Evolutionary conservation across 192 early-diverging fungal species (phyloP).

Genomic region (Dissophora ornata): DNA sequence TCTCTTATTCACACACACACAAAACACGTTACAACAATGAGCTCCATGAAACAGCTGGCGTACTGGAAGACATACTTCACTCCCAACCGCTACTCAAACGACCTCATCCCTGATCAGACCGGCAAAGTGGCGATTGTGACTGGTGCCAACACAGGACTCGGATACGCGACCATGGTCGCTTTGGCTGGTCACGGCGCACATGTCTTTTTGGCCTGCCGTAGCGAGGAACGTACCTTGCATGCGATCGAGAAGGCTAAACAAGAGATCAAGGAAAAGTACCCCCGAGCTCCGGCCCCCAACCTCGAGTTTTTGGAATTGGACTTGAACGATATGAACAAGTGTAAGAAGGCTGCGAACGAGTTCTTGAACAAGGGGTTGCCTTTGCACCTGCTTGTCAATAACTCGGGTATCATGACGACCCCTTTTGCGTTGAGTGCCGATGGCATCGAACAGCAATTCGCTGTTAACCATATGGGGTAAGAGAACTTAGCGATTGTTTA

Average conservation of each 20-base stretch:
- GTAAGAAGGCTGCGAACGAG: constrained; percentile 19
- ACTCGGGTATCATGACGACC: constrained; percentile 35
- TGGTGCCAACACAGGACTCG: constrained; percentile 58
- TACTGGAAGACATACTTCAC: constrained; percentile 18
- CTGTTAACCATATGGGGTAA: constrained; percentile 59
- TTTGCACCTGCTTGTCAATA: constrained; percentile 57
- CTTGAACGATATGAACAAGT: constrained; percentile 8
- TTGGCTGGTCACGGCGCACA: constrained; percentile 36
- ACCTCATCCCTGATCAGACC: constrained; percentile 48
- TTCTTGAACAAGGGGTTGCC: constrained; percentile 50
- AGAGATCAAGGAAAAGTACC: constrained; percentile 18
- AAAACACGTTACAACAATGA: constrained; percentile 8
- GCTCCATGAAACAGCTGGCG: constrained; percentile 5
- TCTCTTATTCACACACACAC: neutral
- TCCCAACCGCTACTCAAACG: constrained; percentile 8
- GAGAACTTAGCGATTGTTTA: neutral
- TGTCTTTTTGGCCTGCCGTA: constrained; percentile 31
- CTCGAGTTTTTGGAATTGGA: constrained; percentile 48
- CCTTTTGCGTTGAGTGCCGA: constrained; percentile 39
- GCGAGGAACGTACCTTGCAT: constrained; percentile 3
- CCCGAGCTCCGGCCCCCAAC: neutral
- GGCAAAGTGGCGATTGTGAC: constrained; percentile 63
- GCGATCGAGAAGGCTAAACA: constrained; percentile 21
- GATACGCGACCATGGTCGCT: constrained; percentile 36
- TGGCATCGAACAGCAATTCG: constrained; percentile 57